phyloP scores from a whole-genome alignment of 331 rosid genomes.

The Rosa hybrid region DNA sequence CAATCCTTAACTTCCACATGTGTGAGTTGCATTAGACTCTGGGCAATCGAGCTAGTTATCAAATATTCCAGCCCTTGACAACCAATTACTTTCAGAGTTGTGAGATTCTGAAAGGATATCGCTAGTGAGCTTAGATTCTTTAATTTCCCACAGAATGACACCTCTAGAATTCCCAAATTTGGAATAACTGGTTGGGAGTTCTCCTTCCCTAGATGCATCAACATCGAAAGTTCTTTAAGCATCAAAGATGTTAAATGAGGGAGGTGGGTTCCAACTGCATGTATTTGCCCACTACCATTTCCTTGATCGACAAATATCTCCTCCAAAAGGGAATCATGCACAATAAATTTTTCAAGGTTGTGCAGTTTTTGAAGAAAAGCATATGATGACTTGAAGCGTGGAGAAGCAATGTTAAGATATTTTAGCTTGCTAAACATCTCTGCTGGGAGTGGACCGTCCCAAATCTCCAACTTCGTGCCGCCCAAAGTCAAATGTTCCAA shows the following conservation, averaged over 20 bases:
- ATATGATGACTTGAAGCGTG: not conserved
- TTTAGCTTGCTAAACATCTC: not conserved
- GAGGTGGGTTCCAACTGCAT: no score
- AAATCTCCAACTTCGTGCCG: not conserved
- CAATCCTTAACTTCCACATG: not conserved
- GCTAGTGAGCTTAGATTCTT: not conserved
- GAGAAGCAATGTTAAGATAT: no score
- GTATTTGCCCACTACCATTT: not conserved
- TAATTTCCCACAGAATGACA: no score
- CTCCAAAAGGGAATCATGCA: accelerated
- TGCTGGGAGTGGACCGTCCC: not conserved
- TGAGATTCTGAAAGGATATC: not conserved
- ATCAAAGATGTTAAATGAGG: no score
- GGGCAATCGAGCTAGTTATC: not conserved
- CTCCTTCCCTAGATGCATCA: not conserved
- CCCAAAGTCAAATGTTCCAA: not conserved
- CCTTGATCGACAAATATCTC: not conserved
- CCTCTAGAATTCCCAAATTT: not conserved
- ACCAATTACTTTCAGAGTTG: not conserved
- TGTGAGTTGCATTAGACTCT: not conserved
- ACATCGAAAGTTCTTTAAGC: no score
- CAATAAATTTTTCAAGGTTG: accelerated
- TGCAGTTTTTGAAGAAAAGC: not conserved
- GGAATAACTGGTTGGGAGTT: not conserved
- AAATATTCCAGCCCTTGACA: not conserved